Evolutionary conservation across 1,139 yeast genomes (phyloP).

Genomic region (Candida sp.): DNA sequence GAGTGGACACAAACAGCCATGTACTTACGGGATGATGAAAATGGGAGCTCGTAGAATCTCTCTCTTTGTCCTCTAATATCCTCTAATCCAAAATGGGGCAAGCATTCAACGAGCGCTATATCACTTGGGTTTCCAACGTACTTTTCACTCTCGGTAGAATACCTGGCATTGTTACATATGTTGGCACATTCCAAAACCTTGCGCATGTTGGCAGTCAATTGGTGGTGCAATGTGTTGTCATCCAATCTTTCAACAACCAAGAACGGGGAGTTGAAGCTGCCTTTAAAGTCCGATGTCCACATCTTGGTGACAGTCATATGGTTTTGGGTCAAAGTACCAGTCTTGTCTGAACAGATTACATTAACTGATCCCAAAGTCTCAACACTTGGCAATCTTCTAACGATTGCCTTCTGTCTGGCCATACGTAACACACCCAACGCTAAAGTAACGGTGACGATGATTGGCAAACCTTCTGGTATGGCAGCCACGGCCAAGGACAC

Average conservation of each 20-base stretch:
- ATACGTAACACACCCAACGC: slow-evolving; percentile 95
- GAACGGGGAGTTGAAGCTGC: slow-evolving; percentile 49
- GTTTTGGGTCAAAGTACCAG: slow-evolving; percentile 94
- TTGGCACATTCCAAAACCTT: slow-evolving; percentile 69
- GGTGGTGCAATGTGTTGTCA: slow-evolving; percentile 42
- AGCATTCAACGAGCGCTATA: slow-evolving; percentile 81
- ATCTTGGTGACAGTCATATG: slow-evolving; percentile 90
- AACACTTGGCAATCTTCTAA: slow-evolving; percentile 90
- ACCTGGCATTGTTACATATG: slow-evolving; percentile 82
- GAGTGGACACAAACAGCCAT: slow-evolving; percentile 79
- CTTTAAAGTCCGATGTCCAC: slow-evolving; percentile 79
- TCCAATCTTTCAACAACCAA: slow-evolving; percentile 53
- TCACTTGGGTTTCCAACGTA: slow-evolving; percentile 94
- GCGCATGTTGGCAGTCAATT: slow-evolving; percentile 55
- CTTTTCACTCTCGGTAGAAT: slow-evolving; percentile 69
- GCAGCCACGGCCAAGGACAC: slow-evolving; percentile 98
- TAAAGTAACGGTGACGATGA: slow-evolving; percentile 93
- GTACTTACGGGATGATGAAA: slow-evolving; percentile 82
- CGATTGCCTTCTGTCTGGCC: slow-evolving; percentile 94
- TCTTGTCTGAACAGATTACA: slow-evolving; percentile 93
- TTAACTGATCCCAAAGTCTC: slow-evolving; percentile 96
- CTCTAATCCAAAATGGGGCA: slow-evolving; percentile 70
- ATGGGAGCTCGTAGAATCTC: slow-evolving; percentile 78
- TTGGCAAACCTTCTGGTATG: slow-evolving; percentile 97
- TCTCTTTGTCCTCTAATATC: slow-evolving; percentile 67